phyloP scores from a whole-genome alignment of 345 rosid genomes.

The Pistacia atlantica region DNA sequence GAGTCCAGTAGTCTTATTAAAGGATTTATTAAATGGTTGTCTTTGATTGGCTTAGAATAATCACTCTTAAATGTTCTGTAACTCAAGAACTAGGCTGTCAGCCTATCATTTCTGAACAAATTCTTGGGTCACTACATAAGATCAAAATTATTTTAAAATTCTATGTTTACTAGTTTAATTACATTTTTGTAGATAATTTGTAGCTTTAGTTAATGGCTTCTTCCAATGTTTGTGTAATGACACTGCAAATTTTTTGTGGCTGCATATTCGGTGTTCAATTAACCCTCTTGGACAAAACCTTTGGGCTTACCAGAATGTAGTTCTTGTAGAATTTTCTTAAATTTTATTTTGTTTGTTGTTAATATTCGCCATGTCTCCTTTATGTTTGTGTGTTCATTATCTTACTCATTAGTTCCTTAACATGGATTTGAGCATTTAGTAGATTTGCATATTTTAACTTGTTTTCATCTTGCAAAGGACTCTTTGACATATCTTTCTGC shows the following conservation, averaged over 20 bases:
- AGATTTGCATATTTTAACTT: neutral
- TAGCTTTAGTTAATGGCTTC: neutral
- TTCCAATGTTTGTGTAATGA: neutral
- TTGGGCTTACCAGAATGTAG: neutral
- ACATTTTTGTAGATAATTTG: neutral
- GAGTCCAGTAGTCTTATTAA: neutral
- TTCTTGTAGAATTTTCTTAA: neutral
- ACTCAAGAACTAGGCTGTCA: neutral
- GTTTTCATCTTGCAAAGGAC: too few species aligned
- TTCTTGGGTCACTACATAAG: neutral
- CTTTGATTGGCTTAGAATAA: neutral
- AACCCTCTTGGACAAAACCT: neutral
- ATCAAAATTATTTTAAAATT: neutral
- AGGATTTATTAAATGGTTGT: neutral
- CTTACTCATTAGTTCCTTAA: constrained; percentile 4
- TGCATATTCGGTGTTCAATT: neutral
- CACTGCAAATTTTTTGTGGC: neutral
- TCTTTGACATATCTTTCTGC: neutral
- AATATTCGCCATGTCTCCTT: neutral
- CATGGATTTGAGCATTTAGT: neutral
- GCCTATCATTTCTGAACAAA: neutral
- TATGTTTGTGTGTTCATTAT: neutral
- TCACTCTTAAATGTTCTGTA: neutral
- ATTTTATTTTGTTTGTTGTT: neutral
- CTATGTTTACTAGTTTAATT: neutral